Percentiles rank a stretch among this genome's conserved stretches.
These are phyloP conservation scores for Onygenales sp. DNA, from an alignment of 2,329 filamentous ascomycete species.

Conservation along the genomic window DNA sequence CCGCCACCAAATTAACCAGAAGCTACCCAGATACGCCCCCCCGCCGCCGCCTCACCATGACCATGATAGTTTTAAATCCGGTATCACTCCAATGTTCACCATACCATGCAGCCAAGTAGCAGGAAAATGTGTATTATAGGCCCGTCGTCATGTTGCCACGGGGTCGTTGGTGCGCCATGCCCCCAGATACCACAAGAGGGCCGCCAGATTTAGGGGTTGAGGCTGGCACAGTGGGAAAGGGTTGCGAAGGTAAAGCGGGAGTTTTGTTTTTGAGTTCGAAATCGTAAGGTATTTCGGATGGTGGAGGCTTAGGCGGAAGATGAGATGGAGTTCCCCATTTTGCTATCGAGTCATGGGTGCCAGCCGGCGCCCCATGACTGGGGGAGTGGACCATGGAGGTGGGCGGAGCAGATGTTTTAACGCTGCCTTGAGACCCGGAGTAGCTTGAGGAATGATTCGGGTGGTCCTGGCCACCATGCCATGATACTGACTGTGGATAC, in stretches of 20 bases:
- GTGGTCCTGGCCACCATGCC: neutral
- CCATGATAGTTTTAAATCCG: neutral
- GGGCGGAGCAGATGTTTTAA: slow-evolving; percentile 12
- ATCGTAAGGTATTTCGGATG: slow-evolving; percentile 34
- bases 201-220: slow-evolving; percentile 18
- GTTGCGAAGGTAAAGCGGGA: slow-evolving; percentile 12
- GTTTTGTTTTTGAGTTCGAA: slow-evolving; percentile 31
- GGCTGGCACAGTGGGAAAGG: slow-evolving; percentile 11
- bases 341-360: slow-evolving; percentile 28
- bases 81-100: neutral
- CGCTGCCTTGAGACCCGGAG: neutral
- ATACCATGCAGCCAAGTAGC: neutral
- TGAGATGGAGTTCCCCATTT: slow-evolving; percentile 44
- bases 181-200: slow-evolving; percentile 12
- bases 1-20: slow-evolving; percentile 9
- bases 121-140: neutral
- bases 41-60: neutral
- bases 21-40: slow-evolving; percentile 11
- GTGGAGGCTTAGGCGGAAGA: slow-evolving; percentile 42
- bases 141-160: neutral
- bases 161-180: slow-evolving; percentile 4
- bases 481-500: neutral
- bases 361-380: slow-evolving; percentile 11
- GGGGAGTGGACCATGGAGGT: slow-evolving; percentile 10
- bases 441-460: neutral